These are phyloP conservation scores for Juglanconis juglandina DNA, from an alignment of 2,329 filamentous ascomycete species.

Conservation along the genomic window DNA sequence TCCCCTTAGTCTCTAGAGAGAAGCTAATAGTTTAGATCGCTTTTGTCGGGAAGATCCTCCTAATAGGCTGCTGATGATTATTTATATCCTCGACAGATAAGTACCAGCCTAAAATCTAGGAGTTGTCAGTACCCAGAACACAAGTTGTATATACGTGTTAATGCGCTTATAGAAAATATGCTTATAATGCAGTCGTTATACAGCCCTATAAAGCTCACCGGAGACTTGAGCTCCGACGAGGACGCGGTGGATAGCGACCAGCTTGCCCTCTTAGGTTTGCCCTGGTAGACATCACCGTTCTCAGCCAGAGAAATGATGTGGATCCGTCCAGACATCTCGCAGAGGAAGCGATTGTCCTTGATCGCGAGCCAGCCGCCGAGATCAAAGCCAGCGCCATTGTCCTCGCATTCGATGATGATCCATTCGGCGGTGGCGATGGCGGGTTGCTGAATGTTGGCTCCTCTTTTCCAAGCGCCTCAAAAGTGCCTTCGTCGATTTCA, in stretches of 20 bases:
- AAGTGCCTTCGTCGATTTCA: no score
- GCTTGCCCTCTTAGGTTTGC: constrained; percentile 2
- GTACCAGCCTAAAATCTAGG: constrained; percentile 5
- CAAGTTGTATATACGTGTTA: not conserved
- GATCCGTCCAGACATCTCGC: constrained; percentile 39
- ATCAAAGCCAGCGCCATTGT: constrained; percentile 38
- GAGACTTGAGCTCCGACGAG: constrained; percentile 35
- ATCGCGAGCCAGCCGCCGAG: constrained; percentile 44
- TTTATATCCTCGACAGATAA: not conserved
- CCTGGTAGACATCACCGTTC: constrained; percentile 26
- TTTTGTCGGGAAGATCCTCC: constrained; percentile 13
- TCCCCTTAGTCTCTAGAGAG: not conserved
- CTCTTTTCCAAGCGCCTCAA: no score
- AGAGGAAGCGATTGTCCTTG: constrained; percentile 37
- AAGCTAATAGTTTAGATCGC: not conserved
- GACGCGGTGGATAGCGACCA: constrained; percentile 18
- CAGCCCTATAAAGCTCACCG: constrained; percentile 44
- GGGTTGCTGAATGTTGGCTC: no score
- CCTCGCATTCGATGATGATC: constrained; percentile 38
- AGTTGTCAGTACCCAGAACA: not conserved
- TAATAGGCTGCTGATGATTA: not conserved
- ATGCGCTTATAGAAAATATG: constrained; percentile 32
- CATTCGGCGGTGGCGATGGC: constrained; percentile 27
- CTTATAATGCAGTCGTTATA: constrained; percentile 45
- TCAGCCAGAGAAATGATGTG: constrained; percentile 40